Percentiles rank a stretch among this genome's conserved stretches.
Evolutionary conservation across 2,329 filamentous ascomycete species (phyloP).

Genomic region (Sporothrix luriei): DNA sequence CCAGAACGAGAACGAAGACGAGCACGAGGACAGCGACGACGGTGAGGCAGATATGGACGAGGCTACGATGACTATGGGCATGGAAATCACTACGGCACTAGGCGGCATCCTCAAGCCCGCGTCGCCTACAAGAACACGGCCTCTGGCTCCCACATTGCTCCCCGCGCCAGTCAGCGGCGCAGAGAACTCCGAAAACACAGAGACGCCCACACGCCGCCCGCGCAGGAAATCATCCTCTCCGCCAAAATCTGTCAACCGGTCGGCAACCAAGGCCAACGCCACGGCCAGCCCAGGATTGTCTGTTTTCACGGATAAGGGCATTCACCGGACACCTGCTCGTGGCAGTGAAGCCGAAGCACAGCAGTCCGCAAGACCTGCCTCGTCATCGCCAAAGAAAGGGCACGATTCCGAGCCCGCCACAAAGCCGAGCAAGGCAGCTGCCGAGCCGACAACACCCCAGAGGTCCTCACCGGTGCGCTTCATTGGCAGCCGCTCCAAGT

Average conservation of each 20-base stretch:
- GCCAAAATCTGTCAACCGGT: slow-evolving; percentile 2
- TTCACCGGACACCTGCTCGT: slow-evolving; percentile 53
- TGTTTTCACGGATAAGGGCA: slow-evolving; percentile 53
- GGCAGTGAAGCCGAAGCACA: background rate
- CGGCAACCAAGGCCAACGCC: slow-evolving; percentile 43
- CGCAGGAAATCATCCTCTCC: slow-evolving; percentile 22
- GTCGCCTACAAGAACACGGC: slow-evolving; percentile 46
- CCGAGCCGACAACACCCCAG: slow-evolving; percentile 31
- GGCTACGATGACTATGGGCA: slow-evolving; percentile 59
- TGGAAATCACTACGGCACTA: slow-evolving; percentile 68
- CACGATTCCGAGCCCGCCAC: background rate
- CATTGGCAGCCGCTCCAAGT: slow-evolving; percentile 39
- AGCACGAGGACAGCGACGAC: slow-evolving; percentile 39
- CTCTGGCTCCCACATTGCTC: background rate
- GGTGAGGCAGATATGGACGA: slow-evolving; percentile 40
- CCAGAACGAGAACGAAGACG: slow-evolving; percentile 40
- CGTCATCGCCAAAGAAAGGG: background rate
- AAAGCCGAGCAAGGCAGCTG: background rate
- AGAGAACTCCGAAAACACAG: background rate
- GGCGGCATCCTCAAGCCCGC: slow-evolving; percentile 61
- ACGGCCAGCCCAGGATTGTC: slow-evolving; percentile 56
- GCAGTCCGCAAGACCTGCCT: background rate
- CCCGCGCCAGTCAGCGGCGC: background rate
- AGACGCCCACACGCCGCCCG: background rate
- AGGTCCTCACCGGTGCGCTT: slow-evolving; percentile 36